phyloP scores from a whole-genome alignment of 2,329 filamentous ascomycete species.

The Hypoxylon sp. region DNA sequence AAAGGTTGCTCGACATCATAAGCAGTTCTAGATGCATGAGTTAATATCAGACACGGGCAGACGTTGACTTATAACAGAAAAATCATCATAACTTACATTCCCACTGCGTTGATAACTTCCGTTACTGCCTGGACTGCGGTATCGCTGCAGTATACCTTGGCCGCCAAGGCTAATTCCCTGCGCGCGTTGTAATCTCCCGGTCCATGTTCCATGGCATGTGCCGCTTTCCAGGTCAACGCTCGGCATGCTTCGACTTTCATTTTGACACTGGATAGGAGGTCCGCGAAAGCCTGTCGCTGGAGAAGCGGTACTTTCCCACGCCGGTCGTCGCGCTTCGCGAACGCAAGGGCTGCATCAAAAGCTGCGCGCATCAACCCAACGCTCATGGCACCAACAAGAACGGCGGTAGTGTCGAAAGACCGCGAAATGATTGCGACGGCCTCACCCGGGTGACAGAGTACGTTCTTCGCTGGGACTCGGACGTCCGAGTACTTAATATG shows the following conservation, averaged over 20 bases:
- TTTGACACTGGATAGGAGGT: slow-evolving; percentile 67
- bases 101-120: slow-evolving; percentile 67
- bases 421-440: slow-evolving; percentile 61
- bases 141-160: slow-evolving; percentile 68
- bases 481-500: slow-evolving; percentile 65
- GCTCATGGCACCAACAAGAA: slow-evolving; percentile 68
- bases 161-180: slow-evolving; percentile 63
- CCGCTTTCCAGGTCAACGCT: slow-evolving; percentile 67
- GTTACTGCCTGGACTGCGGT: slow-evolving; percentile 63
- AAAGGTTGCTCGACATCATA: slow-evolving; percentile 62
- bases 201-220: slow-evolving; percentile 60
- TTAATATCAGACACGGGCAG: background rate
- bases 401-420: slow-evolving; percentile 62
- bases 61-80: background rate
- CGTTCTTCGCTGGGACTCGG: slow-evolving; percentile 62
- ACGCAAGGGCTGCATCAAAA: slow-evolving; percentile 67
- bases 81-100: slow-evolving; percentile 57
- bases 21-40: slow-evolving; percentile 53
- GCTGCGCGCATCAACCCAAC: slow-evolving; percentile 68
- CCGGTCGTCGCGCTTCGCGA: slow-evolving; percentile 63
- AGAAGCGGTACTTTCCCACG: slow-evolving; percentile 63
- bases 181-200: slow-evolving; percentile 58
- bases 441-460: slow-evolving; percentile 62
- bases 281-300: slow-evolving; percentile 65
- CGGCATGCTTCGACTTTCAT: slow-evolving; percentile 66